These are phyloP conservation scores for Piper betle DNA, from an alignment of 164 flowering plant species.

Conservation along the genomic window DNA sequence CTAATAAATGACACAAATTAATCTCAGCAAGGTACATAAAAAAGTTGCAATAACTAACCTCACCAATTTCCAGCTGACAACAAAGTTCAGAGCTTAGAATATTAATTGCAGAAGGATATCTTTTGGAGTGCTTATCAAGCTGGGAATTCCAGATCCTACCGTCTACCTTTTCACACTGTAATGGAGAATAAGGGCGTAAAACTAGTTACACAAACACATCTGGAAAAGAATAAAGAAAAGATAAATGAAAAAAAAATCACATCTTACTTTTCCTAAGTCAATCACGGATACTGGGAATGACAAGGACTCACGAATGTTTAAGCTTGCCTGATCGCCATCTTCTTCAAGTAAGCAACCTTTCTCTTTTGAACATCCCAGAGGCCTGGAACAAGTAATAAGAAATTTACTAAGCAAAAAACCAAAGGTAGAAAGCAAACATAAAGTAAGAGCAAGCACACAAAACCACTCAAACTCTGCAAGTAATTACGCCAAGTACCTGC, in stretches of 20 bases:
- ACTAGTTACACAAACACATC: no score
- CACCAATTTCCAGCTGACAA: conserved; percentile 40
- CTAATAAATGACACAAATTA: not conserved
- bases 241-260: not conserved
- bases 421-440: not conserved
- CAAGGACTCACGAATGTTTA: conserved; percentile 36
- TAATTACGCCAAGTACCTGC: conserved; percentile 37
- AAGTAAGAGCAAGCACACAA: not conserved
- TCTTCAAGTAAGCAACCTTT: conserved; percentile 32
- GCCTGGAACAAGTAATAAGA: conserved; percentile 25
- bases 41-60: conserved; percentile 26
- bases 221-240: not conserved
- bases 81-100: conserved; percentile 30
- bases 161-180: conserved; percentile 34
- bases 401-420: not conserved
- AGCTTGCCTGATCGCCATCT: conserved; percentile 14
- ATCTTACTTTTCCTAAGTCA: conserved; percentile 52
- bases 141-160: conserved; percentile 34
- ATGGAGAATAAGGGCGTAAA: no score
- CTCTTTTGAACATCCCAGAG: conserved; percentile 27
- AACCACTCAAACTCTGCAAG: not conserved
- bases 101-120: conserved; percentile 45
- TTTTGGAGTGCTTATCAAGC: conserved; percentile 29
- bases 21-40: not conserved
- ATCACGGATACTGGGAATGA: conserved; percentile 59